Percentiles rank a stretch among this genome's conserved stretches.
phyloP scores from a whole-genome alignment of 2,329 filamentous ascomycete genomes.

The Stagonosporopsis rhizophila region DNA sequence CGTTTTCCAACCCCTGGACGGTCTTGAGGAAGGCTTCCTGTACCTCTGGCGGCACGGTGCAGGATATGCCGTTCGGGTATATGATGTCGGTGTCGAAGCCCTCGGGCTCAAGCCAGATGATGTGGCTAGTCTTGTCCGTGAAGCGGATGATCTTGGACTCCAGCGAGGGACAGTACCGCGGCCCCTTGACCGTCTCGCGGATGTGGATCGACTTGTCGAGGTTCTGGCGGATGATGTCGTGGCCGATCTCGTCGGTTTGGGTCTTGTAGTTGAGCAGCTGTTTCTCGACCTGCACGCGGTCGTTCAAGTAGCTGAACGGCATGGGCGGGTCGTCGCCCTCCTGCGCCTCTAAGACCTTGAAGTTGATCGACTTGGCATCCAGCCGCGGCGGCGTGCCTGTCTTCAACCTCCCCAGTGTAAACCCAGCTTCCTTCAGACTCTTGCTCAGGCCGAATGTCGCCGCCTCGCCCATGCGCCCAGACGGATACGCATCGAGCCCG shows the following conservation, averaged over 20 bases:
- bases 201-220: slow-evolving; percentile 98
- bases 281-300: slow-evolving; percentile 75
- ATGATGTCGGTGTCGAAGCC: slow-evolving; percentile 89
- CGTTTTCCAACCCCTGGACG: slow-evolving; percentile 85
- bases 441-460: slow-evolving; percentile 93
- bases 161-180: slow-evolving; percentile 92
- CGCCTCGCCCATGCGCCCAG: slow-evolving; percentile 91
- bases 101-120: slow-evolving; percentile 97
- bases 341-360: slow-evolving; percentile 73
- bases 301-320: slow-evolving; percentile 91
- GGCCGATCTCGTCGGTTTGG: slow-evolving; percentile 81
- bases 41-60: slow-evolving; percentile 90
- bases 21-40: slow-evolving; percentile 87
- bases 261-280: slow-evolving; percentile 89
- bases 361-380: slow-evolving; percentile 83
- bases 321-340: slow-evolving; percentile 82
- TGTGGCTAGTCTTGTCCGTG: slow-evolving; percentile 77
- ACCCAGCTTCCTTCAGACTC: slow-evolving; percentile 85
- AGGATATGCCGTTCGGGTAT: slow-evolving; percentile 96
- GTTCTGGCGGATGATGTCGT: slow-evolving; percentile 84
- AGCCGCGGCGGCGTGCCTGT: slow-evolving; percentile 93
- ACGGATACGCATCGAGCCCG: slow-evolving; percentile 81
- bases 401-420: slow-evolving; percentile 88
- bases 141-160: slow-evolving; percentile 95
- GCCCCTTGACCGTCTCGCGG: slow-evolving; percentile 90